Evolutionary conservation across 164 flowering plant genomes (phyloP), one percentile per base, ranked within the genome.

Genomic region (Vitis rotundifolia): DNA sequence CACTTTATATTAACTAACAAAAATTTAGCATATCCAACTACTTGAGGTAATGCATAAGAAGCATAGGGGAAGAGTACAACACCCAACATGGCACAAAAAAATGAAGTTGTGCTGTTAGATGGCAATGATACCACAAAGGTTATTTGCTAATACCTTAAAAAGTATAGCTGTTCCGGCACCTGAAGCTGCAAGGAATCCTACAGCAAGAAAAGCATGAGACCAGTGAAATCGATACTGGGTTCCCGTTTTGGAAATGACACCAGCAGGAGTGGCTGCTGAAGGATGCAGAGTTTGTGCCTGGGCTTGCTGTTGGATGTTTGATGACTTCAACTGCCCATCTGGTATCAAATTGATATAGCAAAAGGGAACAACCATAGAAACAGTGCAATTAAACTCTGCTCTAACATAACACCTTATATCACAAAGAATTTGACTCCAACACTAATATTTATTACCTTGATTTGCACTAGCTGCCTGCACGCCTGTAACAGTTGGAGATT

Each of bases 131-230:
- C 11, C 57, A 53, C 11, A 26, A 9, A 11, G 53, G 29, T 9
- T 7, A 14, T 12, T 51, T 44, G 56, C 19, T 60, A 50, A 68
- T 85, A 96, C 99, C 98, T 93, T 96, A 47, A 93, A 64, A 51
- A 93, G 59, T 31, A 93, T 64, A 26, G 87, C 93, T 63, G 97
- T 86, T 70, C 98, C 98, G 79, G 94, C 95, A 75, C 99, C 97
- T 59, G 97, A 88, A 72, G 75, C 89, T 71, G 95, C 95, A 60
- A 96, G 75, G 47, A 90, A 53, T 18, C 99, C 97, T n/a, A 92
- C 79, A 68, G 90, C 91, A 79, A 83, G 56, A 73, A 88, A 29
- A 67, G 87, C 94, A 80, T 93, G 95, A 47, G 85, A 84, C 99
- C 99, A 96, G 66, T 85, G 89, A 84, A 90, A 89, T 14, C 81